Evolutionary conservation across 2,329 filamentous ascomycete genomes (phyloP).

Genomic region (Penicillium sp.): DNA sequence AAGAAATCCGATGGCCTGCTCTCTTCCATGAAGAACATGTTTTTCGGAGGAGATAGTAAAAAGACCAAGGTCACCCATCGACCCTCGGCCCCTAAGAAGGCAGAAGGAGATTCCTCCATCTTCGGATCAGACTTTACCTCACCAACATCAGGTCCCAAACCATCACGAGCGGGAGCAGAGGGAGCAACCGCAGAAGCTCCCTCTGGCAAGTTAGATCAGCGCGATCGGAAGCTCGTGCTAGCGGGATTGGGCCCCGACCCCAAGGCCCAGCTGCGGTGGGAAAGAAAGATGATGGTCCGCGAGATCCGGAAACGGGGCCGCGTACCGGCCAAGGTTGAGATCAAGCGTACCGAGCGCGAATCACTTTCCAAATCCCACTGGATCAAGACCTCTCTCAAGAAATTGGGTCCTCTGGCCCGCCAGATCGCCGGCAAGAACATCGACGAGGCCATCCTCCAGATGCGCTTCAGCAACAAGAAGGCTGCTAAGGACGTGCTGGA

Average conservation of each 20-base stretch:
- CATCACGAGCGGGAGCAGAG: constrained; percentile 21
- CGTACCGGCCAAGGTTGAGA: constrained; percentile 60
- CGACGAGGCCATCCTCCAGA: constrained; percentile 88
- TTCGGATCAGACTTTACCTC: constrained; percentile 38
- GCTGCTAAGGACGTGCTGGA: constrained; percentile 73
- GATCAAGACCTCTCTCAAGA: constrained; percentile 86
- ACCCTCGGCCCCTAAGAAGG: constrained; percentile 30
- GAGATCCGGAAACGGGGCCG: constrained; percentile 66
- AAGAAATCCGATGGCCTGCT: constrained; percentile 25
- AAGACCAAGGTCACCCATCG: constrained; percentile 32
- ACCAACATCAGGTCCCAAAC: constrained; percentile 26
- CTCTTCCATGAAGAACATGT: constrained; percentile 36
- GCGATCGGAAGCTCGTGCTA: constrained; percentile 55
- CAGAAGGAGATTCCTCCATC: constrained; percentile 39
- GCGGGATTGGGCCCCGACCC: constrained; percentile 72
- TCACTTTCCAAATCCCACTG: constrained; percentile 61
- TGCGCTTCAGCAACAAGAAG: constrained; percentile 94
- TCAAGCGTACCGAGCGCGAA: constrained; percentile 63
- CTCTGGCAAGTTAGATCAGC: constrained; percentile 29
- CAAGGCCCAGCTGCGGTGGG: constrained; percentile 65
- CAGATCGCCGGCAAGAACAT: constrained; percentile 93
- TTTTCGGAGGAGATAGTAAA: constrained; percentile 27
- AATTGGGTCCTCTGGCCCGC: constrained; percentile 76
- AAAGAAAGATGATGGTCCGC: constrained; percentile 78
- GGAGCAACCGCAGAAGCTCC: constrained; percentile 8